These are phyloP conservation scores for Rhodomyrtus psidioides DNA, from an alignment of 441 rosid species.

Conservation along the genomic window DNA sequence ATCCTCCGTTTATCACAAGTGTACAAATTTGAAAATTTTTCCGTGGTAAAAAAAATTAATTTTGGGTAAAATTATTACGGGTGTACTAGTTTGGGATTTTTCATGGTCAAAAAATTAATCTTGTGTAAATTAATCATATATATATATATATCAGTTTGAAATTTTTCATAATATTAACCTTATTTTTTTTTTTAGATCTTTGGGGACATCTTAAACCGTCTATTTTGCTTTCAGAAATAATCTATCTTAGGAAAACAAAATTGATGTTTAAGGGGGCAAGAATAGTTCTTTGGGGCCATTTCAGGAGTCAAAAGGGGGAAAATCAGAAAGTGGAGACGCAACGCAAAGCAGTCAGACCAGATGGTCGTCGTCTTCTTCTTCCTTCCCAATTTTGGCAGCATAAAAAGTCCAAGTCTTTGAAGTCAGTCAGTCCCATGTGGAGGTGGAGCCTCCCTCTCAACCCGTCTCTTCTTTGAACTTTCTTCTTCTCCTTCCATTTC, in stretches of 20 bases:
- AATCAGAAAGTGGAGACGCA: background rate
- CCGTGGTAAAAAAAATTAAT: too few species aligned
- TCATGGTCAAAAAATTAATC: too few species aligned
- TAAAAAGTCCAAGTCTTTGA: slow-evolving; percentile 9
- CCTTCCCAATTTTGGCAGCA: background rate
- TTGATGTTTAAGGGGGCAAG: too few species aligned
- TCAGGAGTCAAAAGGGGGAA: background rate
- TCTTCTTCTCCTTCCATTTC: background rate
- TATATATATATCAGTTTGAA: too few species aligned
- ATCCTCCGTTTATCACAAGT: too few species aligned
- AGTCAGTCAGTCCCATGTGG: slow-evolving; percentile 8
- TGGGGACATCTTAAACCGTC: background rate
- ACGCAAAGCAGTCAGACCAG: slow-evolving; percentile 5
- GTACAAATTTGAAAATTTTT: too few species aligned
- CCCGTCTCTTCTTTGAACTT: slow-evolving; percentile 2
- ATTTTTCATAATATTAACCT: too few species aligned
- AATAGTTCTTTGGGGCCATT: background rate
- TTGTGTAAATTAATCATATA: too few species aligned
- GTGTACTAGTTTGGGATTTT: too few species aligned
- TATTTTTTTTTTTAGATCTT: background rate
- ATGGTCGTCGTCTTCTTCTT: slow-evolving; percentile 15
- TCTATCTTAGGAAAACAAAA: too few species aligned
- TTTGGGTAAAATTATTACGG: too few species aligned
- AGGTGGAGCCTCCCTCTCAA: slow-evolving; percentile 1
- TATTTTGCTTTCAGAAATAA: background rate